Percentiles rank a stretch among this genome's conserved stretches.
phyloP scores from a whole-genome alignment of 352 stramenopile genomes.

The Globisporangium takayamanum region DNA sequence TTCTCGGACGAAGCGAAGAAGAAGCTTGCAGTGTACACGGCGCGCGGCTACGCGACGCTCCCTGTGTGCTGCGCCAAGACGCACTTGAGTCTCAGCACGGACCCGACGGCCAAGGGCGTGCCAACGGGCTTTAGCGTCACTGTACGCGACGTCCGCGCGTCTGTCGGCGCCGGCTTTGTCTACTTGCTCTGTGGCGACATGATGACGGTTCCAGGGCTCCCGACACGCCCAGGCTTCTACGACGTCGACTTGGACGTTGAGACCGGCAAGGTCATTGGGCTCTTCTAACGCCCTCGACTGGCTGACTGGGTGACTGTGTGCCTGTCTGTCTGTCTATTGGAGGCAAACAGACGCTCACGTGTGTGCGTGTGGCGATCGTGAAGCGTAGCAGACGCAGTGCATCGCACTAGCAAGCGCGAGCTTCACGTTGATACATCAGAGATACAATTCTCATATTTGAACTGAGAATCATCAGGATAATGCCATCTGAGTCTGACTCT shows the following conservation, averaged over 20 bases:
- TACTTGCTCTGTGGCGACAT: constrained; percentile 95
- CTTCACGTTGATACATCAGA: no score
- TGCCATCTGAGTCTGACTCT: no score
- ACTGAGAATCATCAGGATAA: no score
- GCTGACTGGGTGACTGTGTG: neutral
- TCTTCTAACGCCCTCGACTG: constrained; percentile 65
- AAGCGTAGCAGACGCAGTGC: neutral
- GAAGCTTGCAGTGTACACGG: constrained; percentile 91
- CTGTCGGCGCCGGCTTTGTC: constrained; percentile 95
- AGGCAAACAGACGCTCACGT: neutral
- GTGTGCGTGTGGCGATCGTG: neutral
- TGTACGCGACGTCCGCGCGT: constrained; percentile 94
- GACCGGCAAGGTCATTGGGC: constrained; percentile 94
- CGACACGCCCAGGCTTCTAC: constrained; percentile 97
- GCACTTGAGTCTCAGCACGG: constrained; percentile 96
- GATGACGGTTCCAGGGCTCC: constrained; percentile 98
- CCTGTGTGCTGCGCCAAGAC: constrained; percentile 99
- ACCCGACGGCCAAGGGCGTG: constrained; percentile 91
- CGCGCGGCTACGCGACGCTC: constrained; percentile 55
- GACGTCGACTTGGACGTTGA: constrained; percentile 95
- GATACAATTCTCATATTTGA: no score
- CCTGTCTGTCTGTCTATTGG: neutral
- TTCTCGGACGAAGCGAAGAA: constrained; percentile 92
- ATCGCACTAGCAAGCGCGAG: no score
- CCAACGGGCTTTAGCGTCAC: constrained; percentile 92